Percentiles rank a stretch among this genome's conserved stretches.
phyloP scores from a whole-genome alignment of 345 rosid genomes.

The Salix purpurea region DNA sequence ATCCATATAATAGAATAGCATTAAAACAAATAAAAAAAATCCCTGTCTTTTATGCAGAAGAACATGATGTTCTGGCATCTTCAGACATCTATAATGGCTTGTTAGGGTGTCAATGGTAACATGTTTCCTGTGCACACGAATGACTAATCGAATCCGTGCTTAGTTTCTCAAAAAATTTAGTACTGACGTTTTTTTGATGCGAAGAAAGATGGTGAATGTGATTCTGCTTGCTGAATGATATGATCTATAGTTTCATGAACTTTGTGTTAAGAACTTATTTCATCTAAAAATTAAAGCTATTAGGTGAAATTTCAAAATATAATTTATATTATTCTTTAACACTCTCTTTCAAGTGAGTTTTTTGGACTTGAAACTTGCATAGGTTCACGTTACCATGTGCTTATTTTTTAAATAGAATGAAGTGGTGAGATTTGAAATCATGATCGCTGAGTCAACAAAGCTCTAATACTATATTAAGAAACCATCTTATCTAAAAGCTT shows the following conservation, averaged over 20 bases:
- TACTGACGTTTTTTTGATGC: neutral
- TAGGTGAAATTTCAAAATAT: too few species aligned
- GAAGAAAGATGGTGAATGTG: neutral
- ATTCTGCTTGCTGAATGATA: neutral
- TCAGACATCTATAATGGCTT: neutral
- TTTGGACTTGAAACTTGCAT: too few species aligned
- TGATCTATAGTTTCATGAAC: neutral
- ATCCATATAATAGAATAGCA: neutral
- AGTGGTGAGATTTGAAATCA: too few species aligned
- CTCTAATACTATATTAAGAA: too few species aligned
- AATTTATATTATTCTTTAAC: too few species aligned
- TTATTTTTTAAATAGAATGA: too few species aligned
- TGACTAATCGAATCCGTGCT: too few species aligned
- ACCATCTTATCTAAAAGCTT: too few species aligned
- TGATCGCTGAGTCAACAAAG: rapidly evolving
- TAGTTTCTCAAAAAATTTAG: neutral
- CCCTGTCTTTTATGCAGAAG: neutral
- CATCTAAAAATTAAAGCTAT: too few species aligned
- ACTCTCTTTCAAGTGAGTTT: too few species aligned
- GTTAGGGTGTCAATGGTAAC: neutral
- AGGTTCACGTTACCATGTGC: too few species aligned
- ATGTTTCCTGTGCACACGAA: neutral
- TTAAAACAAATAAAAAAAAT: neutral
- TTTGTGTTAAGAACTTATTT: neutral
- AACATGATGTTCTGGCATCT: neutral